phyloP scores from a whole-genome alignment of 768 basidiomycete species.

The Agaricus subrufescens region DNA sequence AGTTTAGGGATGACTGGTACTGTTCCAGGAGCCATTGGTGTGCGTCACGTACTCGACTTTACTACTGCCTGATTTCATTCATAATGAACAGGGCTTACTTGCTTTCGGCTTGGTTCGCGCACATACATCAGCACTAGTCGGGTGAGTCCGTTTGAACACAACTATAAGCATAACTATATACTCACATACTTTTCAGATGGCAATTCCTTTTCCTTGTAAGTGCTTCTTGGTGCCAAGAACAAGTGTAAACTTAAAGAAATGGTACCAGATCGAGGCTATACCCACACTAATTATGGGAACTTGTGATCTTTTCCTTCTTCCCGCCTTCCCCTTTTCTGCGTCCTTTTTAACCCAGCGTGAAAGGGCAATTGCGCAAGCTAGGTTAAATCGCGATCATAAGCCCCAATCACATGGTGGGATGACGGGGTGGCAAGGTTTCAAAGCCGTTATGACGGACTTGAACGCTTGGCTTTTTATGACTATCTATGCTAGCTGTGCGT shows the following conservation, averaged over 20 bases:
- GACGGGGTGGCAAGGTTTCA: constrained; percentile 52
- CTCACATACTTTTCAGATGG: constrained; percentile 32
- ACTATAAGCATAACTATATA: neutral
- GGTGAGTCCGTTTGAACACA: constrained; percentile 9
- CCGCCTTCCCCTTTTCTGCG: constrained; percentile 52
- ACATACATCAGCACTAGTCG: constrained; percentile 31
- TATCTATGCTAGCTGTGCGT: constrained; percentile 49
- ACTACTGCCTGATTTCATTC: neutral
- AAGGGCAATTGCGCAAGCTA: constrained; percentile 52
- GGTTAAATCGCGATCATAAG: constrained; percentile 49
- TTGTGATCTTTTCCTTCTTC: constrained; percentile 44
- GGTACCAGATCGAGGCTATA: constrained; percentile 46
- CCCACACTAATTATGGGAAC: constrained; percentile 50
- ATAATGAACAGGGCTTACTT: constrained; percentile 38
- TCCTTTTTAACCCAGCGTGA: constrained; percentile 48
- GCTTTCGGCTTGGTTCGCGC: constrained; percentile 54
- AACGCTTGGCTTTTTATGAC: constrained; percentile 51
- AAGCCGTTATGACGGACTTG: constrained; percentile 42
- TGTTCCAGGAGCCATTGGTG: constrained; percentile 51
- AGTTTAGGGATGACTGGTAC: constrained; percentile 59
- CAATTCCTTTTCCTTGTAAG: constrained; percentile 54
- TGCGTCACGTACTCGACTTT: constrained; percentile 14
- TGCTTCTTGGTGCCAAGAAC: neutral
- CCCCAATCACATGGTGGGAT: constrained; percentile 56
- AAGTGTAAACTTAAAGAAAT: neutral